Conservation (phyloP, 2,329 filamentous ascomycete species). For the Xylaria multiplex region DNA sequence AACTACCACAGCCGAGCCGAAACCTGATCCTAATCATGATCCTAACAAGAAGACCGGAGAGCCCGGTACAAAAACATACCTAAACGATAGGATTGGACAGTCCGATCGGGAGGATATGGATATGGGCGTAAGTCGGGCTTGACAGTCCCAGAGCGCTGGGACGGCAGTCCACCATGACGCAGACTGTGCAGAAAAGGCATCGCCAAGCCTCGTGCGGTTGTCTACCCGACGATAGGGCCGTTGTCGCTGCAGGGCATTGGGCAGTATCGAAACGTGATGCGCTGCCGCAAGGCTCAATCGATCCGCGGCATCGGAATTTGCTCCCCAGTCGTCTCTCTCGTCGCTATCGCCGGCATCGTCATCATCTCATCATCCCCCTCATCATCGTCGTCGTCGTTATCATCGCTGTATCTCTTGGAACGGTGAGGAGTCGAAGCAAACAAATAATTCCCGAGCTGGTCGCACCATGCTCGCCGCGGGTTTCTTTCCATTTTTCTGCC, state of each 20-base stretch:
- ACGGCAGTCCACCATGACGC: slow-evolving; percentile 45
- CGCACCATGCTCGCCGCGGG: slow-evolving; percentile 14
- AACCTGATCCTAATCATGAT: slow-evolving; percentile 23
- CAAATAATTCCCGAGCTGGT: not conserved
- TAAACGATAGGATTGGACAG: slow-evolving; percentile 42
- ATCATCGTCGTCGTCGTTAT: not conserved
- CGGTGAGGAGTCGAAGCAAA: not conserved
- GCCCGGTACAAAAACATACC: slow-evolving; percentile 25
- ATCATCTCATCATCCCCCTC: not conserved
- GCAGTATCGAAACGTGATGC: slow-evolving; percentile 29
- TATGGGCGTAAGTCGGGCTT: slow-evolving; percentile 36
- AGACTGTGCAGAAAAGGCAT: slow-evolving; percentile 43
- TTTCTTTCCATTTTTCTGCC: slow-evolving; percentile 19
- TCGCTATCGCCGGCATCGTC: not conserved
- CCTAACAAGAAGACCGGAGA: slow-evolving; percentile 27
- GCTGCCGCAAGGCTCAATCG: slow-evolving; percentile 35
- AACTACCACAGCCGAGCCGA: slow-evolving; percentile 28
- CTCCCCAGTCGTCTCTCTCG: slow-evolving; percentile 38
- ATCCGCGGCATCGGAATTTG: slow-evolving; percentile 31
- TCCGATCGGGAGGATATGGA: slow-evolving; percentile 38
- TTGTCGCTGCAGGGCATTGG: slow-evolving; percentile 37
- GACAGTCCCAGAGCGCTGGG: slow-evolving; percentile 45
- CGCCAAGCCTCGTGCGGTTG: slow-evolving; percentile 44
- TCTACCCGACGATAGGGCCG: slow-evolving; percentile 39
- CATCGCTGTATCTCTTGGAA: slow-evolving; percentile 1